phyloP scores from a whole-genome alignment of 176 grass and related monocot genomes.

The Oryza meyeriana region DNA sequence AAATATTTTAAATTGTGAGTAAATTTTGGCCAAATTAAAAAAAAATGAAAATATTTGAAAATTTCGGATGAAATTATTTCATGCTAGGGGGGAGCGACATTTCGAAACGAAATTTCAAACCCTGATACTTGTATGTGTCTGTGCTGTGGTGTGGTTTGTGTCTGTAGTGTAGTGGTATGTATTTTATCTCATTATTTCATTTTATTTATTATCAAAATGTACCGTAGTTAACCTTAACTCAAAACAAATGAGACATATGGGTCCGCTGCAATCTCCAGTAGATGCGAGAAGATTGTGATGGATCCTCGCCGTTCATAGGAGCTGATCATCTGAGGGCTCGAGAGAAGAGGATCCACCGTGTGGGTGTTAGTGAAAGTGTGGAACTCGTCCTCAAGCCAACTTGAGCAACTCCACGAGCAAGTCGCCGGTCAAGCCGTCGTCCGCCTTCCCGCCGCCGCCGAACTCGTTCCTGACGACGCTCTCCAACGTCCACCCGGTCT shows the following conservation, averaged over 20 bases:
- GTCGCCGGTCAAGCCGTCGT: slow-evolving; percentile 35
- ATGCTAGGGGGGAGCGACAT: too few relatives aligned
- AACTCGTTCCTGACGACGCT: slow-evolving; percentile 50
- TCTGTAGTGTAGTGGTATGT: too few relatives aligned
- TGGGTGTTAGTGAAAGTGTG: neutral
- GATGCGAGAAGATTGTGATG: neutral
- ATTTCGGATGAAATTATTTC: too few relatives aligned
- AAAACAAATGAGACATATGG: neutral
- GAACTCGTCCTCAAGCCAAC: neutral
- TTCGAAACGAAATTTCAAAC: too few relatives aligned
- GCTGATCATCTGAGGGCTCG: neutral
- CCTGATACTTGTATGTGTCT: too few relatives aligned
- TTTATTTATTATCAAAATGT: too few relatives aligned
- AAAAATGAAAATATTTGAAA: too few relatives aligned
- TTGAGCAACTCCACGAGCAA: slow-evolving; percentile 37
- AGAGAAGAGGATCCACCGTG: neutral
- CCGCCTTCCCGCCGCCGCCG: neutral
- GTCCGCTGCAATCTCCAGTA: neutral
- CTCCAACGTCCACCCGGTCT: slow-evolving; percentile 49
- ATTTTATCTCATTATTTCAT: too few relatives aligned
- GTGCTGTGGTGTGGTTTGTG: too few relatives aligned
- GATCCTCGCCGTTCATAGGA: neutral
- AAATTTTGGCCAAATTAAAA: too few relatives aligned
- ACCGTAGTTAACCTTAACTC: neutral
- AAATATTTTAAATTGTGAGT: too few relatives aligned